Conservation (phyloP, 2,329 filamentous ascomycete species). For the Ploettnerulaceae sp. region DNA sequence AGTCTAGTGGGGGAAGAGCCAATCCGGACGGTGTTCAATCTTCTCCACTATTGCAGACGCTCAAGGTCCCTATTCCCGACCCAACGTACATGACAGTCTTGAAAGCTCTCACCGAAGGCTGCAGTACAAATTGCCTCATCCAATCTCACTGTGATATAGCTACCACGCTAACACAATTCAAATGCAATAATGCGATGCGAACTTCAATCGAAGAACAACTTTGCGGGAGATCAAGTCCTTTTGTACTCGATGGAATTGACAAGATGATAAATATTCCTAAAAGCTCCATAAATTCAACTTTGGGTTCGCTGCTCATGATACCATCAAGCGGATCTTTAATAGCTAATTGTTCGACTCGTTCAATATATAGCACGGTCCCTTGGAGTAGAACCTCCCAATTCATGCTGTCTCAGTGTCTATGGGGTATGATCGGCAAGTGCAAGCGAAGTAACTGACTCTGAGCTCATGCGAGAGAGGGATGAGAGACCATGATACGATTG, state of each 20-base stretch:
- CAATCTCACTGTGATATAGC: background rate
- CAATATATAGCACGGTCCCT: too few species aligned
- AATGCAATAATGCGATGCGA: background rate
- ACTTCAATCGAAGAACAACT: background rate
- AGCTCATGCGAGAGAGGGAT: too few species aligned
- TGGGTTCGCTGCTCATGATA: constrained; percentile 14
- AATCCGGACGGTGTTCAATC: background rate
- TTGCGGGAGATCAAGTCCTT: background rate
- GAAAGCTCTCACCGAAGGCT: background rate
- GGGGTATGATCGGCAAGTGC: too few species aligned
- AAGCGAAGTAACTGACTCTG: too few species aligned
- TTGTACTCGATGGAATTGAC: background rate
- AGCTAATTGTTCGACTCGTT: background rate
- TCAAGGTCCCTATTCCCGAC: background rate
- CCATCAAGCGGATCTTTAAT: background rate
- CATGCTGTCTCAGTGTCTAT: too few species aligned
- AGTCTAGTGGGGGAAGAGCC: background rate
- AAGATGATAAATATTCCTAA: constrained; percentile 2
- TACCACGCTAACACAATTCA: background rate
- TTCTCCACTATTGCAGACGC: background rate
- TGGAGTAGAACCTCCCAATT: too few species aligned
- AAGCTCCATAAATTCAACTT: constrained; percentile 6
- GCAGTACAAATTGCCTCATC: background rate
- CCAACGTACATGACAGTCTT: background rate
- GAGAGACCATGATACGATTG: constrained; percentile 36